A percentile compares a stretch with the other conserved stretches of the same genome.
These are phyloP conservation scores for Phytophthora rubi DNA, from an alignment of 352 stramenopile genomes.

Conservation along the genomic window DNA sequence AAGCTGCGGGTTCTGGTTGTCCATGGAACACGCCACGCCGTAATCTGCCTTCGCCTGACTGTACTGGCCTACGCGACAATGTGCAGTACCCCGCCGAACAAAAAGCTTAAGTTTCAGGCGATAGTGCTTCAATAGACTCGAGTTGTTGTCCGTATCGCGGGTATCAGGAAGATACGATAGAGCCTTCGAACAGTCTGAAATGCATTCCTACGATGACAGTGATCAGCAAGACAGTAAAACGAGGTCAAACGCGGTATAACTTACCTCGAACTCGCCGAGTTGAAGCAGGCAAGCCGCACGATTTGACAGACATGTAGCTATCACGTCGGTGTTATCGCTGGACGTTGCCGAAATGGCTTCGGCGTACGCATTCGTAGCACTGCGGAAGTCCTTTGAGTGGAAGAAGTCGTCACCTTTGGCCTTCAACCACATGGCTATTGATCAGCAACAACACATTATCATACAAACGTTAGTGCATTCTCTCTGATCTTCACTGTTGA, in stretches of 20 bases:
- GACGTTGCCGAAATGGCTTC: slow-evolving; percentile 55
- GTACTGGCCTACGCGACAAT: slow-evolving; percentile 67
- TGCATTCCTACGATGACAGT: slow-evolving; percentile 45
- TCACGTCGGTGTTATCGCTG: slow-evolving; percentile 46
- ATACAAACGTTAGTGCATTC: slow-evolving; percentile 2
- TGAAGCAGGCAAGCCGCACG: slow-evolving; percentile 71
- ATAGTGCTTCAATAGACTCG: slow-evolving; percentile 52
- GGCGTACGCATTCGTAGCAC: slow-evolving; percentile 73
- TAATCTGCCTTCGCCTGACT: slow-evolving; percentile 81
- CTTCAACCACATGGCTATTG: slow-evolving; percentile 83
- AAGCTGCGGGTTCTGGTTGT: slow-evolving; percentile 70
- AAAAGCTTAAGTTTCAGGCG: slow-evolving; percentile 80
- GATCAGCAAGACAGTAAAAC: background rate
- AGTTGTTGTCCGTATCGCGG: slow-evolving; percentile 33
- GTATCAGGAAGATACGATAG: slow-evolving; percentile 74
- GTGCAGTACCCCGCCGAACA: slow-evolving; percentile 71
- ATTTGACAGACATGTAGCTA: slow-evolving; percentile 72
- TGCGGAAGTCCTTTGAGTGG: slow-evolving; percentile 65
- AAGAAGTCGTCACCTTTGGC: slow-evolving; percentile 89
- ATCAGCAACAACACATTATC: slow-evolving; percentile 1
- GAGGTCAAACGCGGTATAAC: slow-evolving; percentile 2
- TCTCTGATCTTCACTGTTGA: background rate
- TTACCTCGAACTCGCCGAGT: slow-evolving; percentile 59
- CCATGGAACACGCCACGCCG: slow-evolving; percentile 77
- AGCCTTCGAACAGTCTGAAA: slow-evolving; percentile 71